phyloP scores from a whole-genome alignment of 2,329 filamentous ascomycete genomes.

The Colletotrichum caudatum region DNA sequence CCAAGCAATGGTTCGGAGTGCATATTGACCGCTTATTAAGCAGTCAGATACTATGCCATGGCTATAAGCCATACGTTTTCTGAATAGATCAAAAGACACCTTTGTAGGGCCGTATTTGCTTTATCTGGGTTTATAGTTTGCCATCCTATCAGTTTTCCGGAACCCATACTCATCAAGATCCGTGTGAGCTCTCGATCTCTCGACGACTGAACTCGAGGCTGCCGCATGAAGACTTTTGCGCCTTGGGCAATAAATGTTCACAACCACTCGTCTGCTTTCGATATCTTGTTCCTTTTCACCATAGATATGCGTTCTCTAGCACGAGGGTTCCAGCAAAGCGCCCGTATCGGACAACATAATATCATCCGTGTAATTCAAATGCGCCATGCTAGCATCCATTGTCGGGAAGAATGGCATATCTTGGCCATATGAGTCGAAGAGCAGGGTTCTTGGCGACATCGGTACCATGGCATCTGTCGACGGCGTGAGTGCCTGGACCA shows the following conservation, averaged over 20 bases:
- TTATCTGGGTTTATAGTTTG: too few relatives aligned
- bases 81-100: too few relatives aligned
- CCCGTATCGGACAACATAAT: constrained; percentile 22
- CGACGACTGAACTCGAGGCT: too few relatives aligned
- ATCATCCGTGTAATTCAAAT: constrained; percentile 29
- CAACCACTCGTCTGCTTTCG: not conserved
- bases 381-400: constrained; percentile 42
- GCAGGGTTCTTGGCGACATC: constrained; percentile 43
- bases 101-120: too few relatives aligned
- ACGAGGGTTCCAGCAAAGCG: constrained; percentile 24
- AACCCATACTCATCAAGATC: too few relatives aligned
- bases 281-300: not conserved
- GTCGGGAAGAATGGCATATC: constrained; percentile 44
- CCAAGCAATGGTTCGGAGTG: too few relatives aligned
- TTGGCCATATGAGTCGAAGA: constrained; percentile 44
- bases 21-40: too few relatives aligned
- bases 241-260: not conserved
- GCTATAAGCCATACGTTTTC: too few relatives aligned
- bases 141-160: too few relatives aligned
- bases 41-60: too few relatives aligned
- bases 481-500: constrained; percentile 34
- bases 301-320: not conserved
- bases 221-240: not conserved
- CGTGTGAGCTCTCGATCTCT: too few relatives aligned
- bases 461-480: constrained; percentile 41